Evolutionary conservation across 768 basidiomycete genomes (phyloP).

Genomic region (Panellus pusillus): DNA sequence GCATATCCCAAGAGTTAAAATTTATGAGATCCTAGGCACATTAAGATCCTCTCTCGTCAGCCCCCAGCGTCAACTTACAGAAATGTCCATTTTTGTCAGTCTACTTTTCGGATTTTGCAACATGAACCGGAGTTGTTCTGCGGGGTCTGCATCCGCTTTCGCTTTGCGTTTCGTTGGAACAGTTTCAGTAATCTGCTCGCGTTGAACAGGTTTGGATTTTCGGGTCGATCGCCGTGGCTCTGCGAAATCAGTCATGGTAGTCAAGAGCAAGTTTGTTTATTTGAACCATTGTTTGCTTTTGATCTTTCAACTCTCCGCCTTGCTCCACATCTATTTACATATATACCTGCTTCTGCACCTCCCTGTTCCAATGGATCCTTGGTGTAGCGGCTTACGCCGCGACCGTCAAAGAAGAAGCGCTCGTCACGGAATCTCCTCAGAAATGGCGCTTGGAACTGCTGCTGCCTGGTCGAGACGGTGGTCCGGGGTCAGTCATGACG

Average conservation of each 20-base stretch:
- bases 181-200: conserved; percentile 9
- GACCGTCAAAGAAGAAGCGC: too few species aligned
- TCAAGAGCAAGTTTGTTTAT: neutral
- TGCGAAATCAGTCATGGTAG: conserved; percentile 8
- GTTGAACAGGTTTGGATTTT: conserved; percentile 17
- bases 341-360: too few species aligned
- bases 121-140: conserved; percentile 38
- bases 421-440: too few species aligned
- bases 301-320: neutral
- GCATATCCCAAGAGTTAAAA: conserved; percentile 42
- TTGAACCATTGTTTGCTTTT: neutral
- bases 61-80: conserved; percentile 38
- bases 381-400: too few species aligned
- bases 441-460: too few species aligned
- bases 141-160: conserved; percentile 30
- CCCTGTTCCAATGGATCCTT: too few species aligned
- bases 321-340: neutral
- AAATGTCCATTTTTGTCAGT: conserved; percentile 48
- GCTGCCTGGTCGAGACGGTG: too few species aligned
- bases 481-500: too few species aligned
- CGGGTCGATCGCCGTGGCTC: conserved; percentile 17
- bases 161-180: conserved; percentile 30
- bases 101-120: conserved; percentile 50
- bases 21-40: conserved; percentile 47
- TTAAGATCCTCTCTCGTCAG: conserved; percentile 7